These are phyloP conservation scores for Coccomyxa sp. DNA, from an alignment of 139 green algal genomes.

Conservation along the genomic window DNA sequence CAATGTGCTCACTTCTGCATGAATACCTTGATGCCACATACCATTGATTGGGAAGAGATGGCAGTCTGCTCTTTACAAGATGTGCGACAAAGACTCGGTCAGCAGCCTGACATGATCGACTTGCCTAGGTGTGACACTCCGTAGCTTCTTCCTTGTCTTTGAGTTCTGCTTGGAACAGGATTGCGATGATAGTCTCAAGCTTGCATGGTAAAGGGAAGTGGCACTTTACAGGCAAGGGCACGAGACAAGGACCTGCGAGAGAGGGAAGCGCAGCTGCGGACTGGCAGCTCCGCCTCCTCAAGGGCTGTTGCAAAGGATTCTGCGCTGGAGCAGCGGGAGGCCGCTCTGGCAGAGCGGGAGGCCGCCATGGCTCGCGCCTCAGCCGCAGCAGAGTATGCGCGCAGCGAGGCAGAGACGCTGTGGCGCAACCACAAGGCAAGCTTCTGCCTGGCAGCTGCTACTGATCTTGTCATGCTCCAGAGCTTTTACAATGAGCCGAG, in stretches of 20 bases:
- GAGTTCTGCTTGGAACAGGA: not conserved
- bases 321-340: constrained; percentile 4
- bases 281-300: constrained; percentile 22
- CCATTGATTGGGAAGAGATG: too few species aligned
- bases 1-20: constrained; percentile 6
- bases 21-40: too few species aligned
- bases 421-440: constrained; percentile 8
- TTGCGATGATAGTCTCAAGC: not conserved
- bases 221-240: constrained; percentile 1
- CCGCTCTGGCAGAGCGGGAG: constrained; percentile 19
- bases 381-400: constrained; percentile 5
- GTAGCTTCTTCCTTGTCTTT: too few species aligned
- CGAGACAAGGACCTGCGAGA: constrained; percentile 35
- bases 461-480: not conserved
- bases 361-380: constrained; percentile 13
- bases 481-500: not conserved
- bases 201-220: not conserved
- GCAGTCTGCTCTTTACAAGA: not conserved
- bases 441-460: not conserved
- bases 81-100: too few species aligned
- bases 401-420: constrained; percentile 20
- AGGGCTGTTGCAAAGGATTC: constrained; percentile 16
- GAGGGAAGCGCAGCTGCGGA: constrained; percentile 18
- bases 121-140: too few species aligned
- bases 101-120: too few species aligned